These are phyloP conservation scores for Botryococcus braunii DNA, from an alignment of 163 green algal species.

Conservation along the genomic window DNA sequence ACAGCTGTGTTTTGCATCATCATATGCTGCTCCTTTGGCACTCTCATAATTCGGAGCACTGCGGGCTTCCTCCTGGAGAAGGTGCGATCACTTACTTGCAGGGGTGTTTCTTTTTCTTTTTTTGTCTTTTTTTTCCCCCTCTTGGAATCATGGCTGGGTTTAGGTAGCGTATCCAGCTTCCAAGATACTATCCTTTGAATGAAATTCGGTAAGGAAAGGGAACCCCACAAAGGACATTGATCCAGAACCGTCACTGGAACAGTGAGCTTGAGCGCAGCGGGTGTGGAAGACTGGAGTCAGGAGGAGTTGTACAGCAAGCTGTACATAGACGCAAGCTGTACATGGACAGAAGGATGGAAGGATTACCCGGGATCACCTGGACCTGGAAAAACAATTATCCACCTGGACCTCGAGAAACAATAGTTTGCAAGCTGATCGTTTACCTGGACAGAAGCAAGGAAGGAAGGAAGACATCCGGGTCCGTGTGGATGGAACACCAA, in stretches of 20 bases:
- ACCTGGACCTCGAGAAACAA: too few relatives aligned
- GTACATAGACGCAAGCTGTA: too few relatives aligned
- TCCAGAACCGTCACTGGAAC: too few relatives aligned
- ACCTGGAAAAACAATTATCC: too few relatives aligned
- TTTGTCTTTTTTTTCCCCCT: background rate
- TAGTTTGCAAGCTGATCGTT: too few relatives aligned
- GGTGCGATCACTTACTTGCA: conserved; percentile 3
- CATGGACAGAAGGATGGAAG: too few relatives aligned
- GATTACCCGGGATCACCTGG: too few relatives aligned
- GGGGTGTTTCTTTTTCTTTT: background rate
- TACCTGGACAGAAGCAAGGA: too few relatives aligned
- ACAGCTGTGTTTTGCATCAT: conserved; percentile 73
- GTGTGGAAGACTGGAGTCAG: background rate
- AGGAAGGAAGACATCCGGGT: too few relatives aligned
- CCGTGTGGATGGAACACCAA: too few relatives aligned
- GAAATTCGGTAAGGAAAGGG: background rate
- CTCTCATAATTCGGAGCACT: conserved; percentile 38
- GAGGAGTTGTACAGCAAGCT: conserved; percentile 4
- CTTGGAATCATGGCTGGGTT: too few relatives aligned
- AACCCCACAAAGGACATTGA: too few relatives aligned
- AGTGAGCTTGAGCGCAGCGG: background rate
- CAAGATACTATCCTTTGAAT: background rate
- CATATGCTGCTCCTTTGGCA: conserved; percentile 56
- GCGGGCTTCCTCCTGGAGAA: conserved; percentile 25
- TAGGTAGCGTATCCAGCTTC: background rate